phyloP scores from a whole-genome alignment of 1,284 basidiomycete species.

The Melampsora allii-populina region DNA sequence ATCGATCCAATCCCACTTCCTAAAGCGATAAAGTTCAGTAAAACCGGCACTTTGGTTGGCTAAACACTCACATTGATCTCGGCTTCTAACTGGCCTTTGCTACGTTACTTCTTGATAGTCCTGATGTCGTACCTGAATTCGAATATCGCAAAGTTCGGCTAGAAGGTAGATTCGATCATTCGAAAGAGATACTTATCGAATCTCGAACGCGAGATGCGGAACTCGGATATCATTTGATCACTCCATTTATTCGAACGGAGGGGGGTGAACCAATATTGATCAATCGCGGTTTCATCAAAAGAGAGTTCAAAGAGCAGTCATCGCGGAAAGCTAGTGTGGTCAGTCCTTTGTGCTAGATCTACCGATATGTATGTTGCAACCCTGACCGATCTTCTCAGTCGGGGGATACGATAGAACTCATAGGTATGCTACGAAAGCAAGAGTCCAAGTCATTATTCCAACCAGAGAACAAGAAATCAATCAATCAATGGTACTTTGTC shows the following conservation, averaged over 20 bases:
- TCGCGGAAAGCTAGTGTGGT: slow-evolving; percentile 50
- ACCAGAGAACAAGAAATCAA: slow-evolving; percentile 76
- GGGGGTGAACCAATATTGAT: slow-evolving; percentile 67
- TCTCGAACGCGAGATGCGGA: slow-evolving; percentile 84
- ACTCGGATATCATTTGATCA: slow-evolving; percentile 79
- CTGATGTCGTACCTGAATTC: slow-evolving; percentile 62
- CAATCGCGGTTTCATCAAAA: slow-evolving; percentile 81
- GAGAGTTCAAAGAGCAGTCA: slow-evolving; percentile 57
- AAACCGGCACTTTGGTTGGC: neutral
- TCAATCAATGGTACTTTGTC: slow-evolving; percentile 87
- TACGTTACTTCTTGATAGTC: slow-evolving; percentile 20
- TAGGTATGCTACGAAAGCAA: slow-evolving; percentile 69
- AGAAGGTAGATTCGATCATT: slow-evolving; percentile 72
- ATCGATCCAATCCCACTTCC: slow-evolving; percentile 76
- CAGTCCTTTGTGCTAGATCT: slow-evolving; percentile 49
- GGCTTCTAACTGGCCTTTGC: slow-evolving; percentile 31
- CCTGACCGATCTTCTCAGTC: neutral
- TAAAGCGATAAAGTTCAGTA: slow-evolving; percentile 71
- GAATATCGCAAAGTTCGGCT: slow-evolving; percentile 76
- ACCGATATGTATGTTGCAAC: neutral
- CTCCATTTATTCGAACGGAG: slow-evolving; percentile 68
- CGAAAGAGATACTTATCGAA: slow-evolving; percentile 72
- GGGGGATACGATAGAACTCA: slow-evolving; percentile 47
- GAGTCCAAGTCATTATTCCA: slow-evolving; percentile 67
- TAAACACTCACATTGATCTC: neutral